Evolutionary conservation across 768 basidiomycete species (phyloP).

Genomic region (Glaciozyma antarctica): DNA sequence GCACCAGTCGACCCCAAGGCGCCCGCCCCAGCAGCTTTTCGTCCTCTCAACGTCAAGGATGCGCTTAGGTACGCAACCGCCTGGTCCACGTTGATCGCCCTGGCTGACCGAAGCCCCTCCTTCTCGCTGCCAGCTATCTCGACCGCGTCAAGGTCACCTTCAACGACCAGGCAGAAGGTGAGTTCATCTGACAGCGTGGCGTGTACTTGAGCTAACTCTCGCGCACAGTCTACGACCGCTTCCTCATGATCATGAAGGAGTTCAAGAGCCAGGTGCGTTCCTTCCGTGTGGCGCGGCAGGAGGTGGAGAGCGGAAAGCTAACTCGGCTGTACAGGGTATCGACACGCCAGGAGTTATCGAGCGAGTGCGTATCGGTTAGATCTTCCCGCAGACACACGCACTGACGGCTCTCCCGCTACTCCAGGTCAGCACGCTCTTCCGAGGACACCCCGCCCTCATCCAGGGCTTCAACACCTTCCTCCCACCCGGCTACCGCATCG

Average conservation of each 20-base stretch:
- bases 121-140: conserved; percentile 32
- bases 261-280: conserved; percentile 63
- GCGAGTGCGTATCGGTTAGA: conserved; percentile 41
- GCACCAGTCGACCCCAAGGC: not conserved
- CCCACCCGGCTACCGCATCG: conserved; percentile 87
- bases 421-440: conserved; percentile 75
- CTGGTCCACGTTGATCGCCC: not conserved
- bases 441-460: conserved; percentile 78
- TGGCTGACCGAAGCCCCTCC: not conserved
- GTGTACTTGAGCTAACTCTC: too few relatives aligned
- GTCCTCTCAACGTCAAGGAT: conserved; percentile 23
- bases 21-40: not conserved
- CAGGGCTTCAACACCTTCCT: conserved; percentile 98
- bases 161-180: conserved; percentile 29
- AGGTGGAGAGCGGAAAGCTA: not conserved
- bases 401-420: not conserved
- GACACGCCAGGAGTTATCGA: conserved; percentile 96
- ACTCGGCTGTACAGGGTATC: conserved; percentile 52
- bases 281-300: not conserved
- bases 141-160: conserved; percentile 39
- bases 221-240: conserved; percentile 28
- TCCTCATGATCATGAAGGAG: conserved; percentile 82
- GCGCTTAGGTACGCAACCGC: conserved; percentile 15
- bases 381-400: not conserved
- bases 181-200: not conserved